These are phyloP conservation scores for Phytophthora pseudosyringae DNA, from an alignment of 352 stramenopile genomes.

Conservation along the genomic window DNA sequence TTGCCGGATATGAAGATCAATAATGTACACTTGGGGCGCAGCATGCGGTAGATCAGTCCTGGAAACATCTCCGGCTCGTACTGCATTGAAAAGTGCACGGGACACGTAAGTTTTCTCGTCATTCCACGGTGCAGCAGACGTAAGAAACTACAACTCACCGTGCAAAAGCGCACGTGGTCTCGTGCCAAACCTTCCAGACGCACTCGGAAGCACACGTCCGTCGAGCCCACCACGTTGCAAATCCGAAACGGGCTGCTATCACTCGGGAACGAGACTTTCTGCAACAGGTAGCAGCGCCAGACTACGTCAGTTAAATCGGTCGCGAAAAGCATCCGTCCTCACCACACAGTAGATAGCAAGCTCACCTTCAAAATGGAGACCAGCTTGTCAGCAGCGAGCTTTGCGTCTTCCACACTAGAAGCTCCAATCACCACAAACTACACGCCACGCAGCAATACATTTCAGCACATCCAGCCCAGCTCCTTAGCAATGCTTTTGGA, in stretches of 20 bases:
- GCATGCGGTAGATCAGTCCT: conserved; percentile 98
- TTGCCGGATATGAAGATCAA: conserved; percentile 99
- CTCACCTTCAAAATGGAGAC: conserved; percentile 60
- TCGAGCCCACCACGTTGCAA: conserved; percentile 91
- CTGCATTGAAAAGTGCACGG: conserved; percentile 15
- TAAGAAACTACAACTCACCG: conserved; percentile 40
- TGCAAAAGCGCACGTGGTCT: conserved; percentile 70
- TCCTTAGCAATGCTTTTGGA: too few relatives aligned
- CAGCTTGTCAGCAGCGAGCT: conserved; percentile 61
- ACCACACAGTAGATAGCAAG: neutral
- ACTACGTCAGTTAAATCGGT: neutral
- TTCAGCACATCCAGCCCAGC: too few relatives aligned
- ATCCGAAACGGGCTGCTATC: conserved; percentile 54
- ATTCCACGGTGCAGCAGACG: neutral
- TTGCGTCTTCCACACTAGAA: conserved; percentile 45
- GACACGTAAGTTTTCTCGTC: conserved; percentile 2
- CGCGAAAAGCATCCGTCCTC: too few relatives aligned
- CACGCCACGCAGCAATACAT: neutral
- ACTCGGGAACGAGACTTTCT: conserved; percentile 71
- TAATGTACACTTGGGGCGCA: conserved; percentile 97
- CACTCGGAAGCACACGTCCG: conserved; percentile 91
- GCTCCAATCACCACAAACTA: conserved; percentile 74
- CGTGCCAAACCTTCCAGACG: conserved; percentile 75
- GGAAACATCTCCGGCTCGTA: conserved; percentile 99
- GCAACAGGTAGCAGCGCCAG: neutral